phyloP scores from a whole-genome alignment of 371 early-diverging fungal species.

The Mortierella polycephala region DNA sequence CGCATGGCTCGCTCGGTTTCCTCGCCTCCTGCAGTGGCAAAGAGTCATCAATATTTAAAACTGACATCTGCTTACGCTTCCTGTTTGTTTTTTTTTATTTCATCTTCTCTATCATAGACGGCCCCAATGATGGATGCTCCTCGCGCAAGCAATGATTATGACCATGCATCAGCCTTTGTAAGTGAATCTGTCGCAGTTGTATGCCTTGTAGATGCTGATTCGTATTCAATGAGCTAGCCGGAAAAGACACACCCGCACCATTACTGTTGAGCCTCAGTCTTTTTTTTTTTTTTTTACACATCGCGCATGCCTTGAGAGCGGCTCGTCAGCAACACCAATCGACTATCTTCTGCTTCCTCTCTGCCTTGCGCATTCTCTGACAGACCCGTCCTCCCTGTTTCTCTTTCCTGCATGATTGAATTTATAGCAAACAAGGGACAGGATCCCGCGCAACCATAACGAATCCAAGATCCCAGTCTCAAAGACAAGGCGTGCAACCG shows the following conservation, averaged over 20 bases:
- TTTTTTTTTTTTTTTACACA: background rate
- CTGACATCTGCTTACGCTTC: too few relatives aligned
- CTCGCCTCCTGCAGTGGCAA: too few relatives aligned
- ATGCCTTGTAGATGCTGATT: conserved; percentile 10
- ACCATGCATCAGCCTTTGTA: conserved; percentile 11
- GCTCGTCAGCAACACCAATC: too few relatives aligned
- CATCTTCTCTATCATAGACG: too few relatives aligned
- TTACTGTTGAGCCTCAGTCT: background rate
- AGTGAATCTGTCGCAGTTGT: background rate
- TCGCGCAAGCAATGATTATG: background rate
- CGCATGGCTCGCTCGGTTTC: too few relatives aligned
- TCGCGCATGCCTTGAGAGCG: too few relatives aligned
- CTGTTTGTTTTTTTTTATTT: too few relatives aligned
- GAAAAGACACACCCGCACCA: background rate
- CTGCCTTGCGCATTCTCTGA: background rate
- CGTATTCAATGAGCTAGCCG: background rate
- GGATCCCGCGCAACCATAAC: background rate
- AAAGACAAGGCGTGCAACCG: conserved; percentile 31
- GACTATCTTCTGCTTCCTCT: background rate
- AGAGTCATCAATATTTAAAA: too few relatives aligned
- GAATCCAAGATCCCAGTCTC: conserved; percentile 30
- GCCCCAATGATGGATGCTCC: too few relatives aligned
- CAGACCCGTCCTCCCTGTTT: background rate
- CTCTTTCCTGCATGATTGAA: background rate
- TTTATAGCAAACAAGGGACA: conserved; percentile 12